These are phyloP conservation scores for Xenoacremonium recifei DNA, from an alignment of 2,329 filamentous ascomycete species.

Conservation along the genomic window DNA sequence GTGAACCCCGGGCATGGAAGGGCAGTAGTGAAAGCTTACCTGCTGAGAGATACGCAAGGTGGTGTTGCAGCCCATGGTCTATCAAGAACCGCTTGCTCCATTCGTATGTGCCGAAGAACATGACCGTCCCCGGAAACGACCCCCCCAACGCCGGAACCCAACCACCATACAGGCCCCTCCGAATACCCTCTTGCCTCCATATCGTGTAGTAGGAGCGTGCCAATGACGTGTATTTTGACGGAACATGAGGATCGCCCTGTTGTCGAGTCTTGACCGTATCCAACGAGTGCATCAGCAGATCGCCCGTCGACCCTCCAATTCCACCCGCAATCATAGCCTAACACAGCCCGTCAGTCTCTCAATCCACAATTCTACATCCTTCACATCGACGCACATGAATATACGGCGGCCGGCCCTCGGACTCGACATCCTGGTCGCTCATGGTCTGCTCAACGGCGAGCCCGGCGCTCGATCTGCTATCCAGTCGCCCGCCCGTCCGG, in stretches of 20 bases:
- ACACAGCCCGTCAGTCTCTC: slow-evolving; percentile 15
- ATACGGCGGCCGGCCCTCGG: slow-evolving; percentile 44
- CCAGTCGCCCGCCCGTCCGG: slow-evolving; percentile 23
- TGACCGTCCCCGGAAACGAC: slow-evolving; percentile 88
- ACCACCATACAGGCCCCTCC: slow-evolving; percentile 87
- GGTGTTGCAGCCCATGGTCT: slow-evolving; percentile 77
- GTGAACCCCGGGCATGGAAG: neutral
- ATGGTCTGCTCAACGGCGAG: slow-evolving; percentile 29
- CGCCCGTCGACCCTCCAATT: slow-evolving; percentile 86
- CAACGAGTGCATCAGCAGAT: slow-evolving; percentile 98
- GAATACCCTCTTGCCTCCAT: slow-evolving; percentile 84
- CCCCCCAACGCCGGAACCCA: slow-evolving; percentile 87
- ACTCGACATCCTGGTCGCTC: slow-evolving; percentile 37
- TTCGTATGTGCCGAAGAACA: slow-evolving; percentile 97
- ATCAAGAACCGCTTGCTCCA: slow-evolving; percentile 89
- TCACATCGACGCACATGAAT: slow-evolving; percentile 35
- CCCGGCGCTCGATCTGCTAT: slow-evolving; percentile 24
- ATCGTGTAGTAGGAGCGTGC: slow-evolving; percentile 91
- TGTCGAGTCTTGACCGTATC: slow-evolving; percentile 98
- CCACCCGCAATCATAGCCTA: slow-evolving; percentile 95
- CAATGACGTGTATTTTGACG: slow-evolving; percentile 88
- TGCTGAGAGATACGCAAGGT: slow-evolving; percentile 80
- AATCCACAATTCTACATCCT: neutral
- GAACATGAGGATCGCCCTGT: slow-evolving; percentile 91
- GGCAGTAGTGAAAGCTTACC: slow-evolving; percentile 49